Evolutionary conservation across 192 early-diverging fungal species (phyloP).

Genomic region (Backusella mclennaniae): DNA sequence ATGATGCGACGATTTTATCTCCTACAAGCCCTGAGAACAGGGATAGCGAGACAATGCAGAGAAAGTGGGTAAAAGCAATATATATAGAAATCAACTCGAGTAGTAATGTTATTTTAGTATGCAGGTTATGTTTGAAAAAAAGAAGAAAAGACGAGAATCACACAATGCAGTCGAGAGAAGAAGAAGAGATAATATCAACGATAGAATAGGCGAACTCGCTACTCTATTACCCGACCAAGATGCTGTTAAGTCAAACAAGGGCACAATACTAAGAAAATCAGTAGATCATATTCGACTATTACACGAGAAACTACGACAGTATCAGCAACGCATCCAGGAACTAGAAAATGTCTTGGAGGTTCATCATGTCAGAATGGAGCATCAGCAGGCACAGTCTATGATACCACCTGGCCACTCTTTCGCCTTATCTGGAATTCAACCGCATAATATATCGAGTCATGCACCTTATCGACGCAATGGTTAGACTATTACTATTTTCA

Average conservation of each 20-base stretch:
- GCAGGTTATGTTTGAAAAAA: slow-evolving; percentile 67
- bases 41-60: slow-evolving; percentile 17
- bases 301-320: slow-evolving; percentile 19
- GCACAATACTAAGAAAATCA: slow-evolving; percentile 86
- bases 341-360: slow-evolving; percentile 28
- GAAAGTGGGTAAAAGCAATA: slow-evolving; percentile 16
- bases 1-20: slow-evolving; percentile 13
- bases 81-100: neutral
- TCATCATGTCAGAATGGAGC: slow-evolving; percentile 9
- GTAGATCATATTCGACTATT: slow-evolving; percentile 81
- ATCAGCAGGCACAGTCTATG: slow-evolving; percentile 1
- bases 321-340: slow-evolving; percentile 37
- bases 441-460: slow-evolving; percentile 15
- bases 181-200: slow-evolving; percentile 96
- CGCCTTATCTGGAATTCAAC: slow-evolving; percentile 19
- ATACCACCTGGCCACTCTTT: slow-evolving; percentile 21
- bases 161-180: slow-evolving; percentile 98
- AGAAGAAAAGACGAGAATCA: slow-evolving; percentile 89
- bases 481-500: neutral
- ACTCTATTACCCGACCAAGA: slow-evolving; percentile 77
- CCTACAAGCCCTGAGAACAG: slow-evolving; percentile 18
- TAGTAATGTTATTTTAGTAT: slow-evolving; percentile 23
- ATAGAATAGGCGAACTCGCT: slow-evolving; percentile 89
- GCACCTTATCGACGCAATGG: slow-evolving; percentile 9
- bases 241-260: slow-evolving; percentile 90